Evolutionary conservation across 768 basidiomycete species (phyloP).

Genomic region (Kwoniella mangroviensis): DNA sequence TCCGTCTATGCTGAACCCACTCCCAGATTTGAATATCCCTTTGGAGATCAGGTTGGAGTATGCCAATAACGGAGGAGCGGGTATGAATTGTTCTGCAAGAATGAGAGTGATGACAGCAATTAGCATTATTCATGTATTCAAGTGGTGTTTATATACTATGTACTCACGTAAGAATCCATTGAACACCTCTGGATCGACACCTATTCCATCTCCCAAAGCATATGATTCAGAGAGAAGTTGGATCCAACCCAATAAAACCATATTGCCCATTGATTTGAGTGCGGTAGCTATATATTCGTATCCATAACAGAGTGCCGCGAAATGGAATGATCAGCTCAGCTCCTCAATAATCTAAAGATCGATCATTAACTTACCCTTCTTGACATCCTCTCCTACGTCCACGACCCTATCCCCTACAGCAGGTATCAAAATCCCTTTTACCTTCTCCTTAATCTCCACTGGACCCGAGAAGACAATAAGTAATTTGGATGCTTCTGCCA

Average conservation of each 20-base stretch:
- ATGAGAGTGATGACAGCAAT: background rate
- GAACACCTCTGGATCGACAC: slow-evolving; percentile 28
- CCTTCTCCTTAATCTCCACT: slow-evolving; percentile 7
- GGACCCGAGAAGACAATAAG: slow-evolving; percentile 29
- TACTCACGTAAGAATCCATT: slow-evolving; percentile 29
- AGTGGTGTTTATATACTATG: too few relatives aligned
- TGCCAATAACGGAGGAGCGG: slow-evolving; percentile 29
- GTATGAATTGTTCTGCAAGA: slow-evolving; percentile 27
- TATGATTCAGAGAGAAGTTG: slow-evolving; percentile 35
- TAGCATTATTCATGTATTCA: too few relatives aligned
- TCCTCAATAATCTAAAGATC: background rate
- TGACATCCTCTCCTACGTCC: slow-evolving; percentile 38
- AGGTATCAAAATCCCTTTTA: slow-evolving; percentile 26
- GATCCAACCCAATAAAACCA: slow-evolving; percentile 29
- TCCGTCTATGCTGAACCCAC: slow-evolving; percentile 33
- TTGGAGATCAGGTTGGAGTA: slow-evolving; percentile 39
- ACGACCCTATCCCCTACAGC: slow-evolving; percentile 27
- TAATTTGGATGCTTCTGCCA: slow-evolving; percentile 27
- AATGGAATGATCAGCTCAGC: background rate
- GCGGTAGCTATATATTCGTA: slow-evolving; percentile 18
- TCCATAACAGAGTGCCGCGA: too few relatives aligned
- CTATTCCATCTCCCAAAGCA: slow-evolving; percentile 34
- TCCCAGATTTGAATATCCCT: slow-evolving; percentile 22
- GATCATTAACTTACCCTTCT: slow-evolving; percentile 24
- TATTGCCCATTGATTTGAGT: slow-evolving; percentile 37